A percentile compares a stretch with the other conserved stretches of the same genome.
Conservation (phyloP, 495 filamentous ascomycete genomes). For the Neurospora discreta region DNA sequence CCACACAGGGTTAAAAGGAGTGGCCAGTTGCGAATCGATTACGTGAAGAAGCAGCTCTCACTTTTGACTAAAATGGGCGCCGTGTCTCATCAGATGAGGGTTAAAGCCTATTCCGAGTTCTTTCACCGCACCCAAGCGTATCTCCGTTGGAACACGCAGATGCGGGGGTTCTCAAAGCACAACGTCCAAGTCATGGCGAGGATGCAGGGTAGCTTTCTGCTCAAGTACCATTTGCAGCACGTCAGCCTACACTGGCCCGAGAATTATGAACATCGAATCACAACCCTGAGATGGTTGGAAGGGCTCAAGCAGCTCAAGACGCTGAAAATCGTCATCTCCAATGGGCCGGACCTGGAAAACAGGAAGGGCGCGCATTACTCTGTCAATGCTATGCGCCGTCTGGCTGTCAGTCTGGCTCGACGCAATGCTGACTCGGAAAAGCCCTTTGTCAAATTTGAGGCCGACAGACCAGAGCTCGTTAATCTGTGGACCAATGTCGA, state of each 20-base stretch:
- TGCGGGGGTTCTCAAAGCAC: neutral
- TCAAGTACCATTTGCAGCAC: neutral
- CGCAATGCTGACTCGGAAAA: neutral
- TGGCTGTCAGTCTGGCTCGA: neutral
- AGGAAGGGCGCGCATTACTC: neutral
- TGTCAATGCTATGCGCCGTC: neutral
- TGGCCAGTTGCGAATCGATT: neutral
- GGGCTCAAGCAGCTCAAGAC: neutral
- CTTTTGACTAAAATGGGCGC: neutral
- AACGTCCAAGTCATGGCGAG: neutral
- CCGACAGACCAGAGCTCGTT: neutral
- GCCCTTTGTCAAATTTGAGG: neutral
- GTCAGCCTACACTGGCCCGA: neutral
- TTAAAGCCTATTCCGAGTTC: neutral
- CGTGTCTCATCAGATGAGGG: neutral
- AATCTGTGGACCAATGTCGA: neutral
- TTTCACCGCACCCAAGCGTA: neutral
- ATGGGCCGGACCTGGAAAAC: neutral
- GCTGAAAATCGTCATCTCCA: neutral
- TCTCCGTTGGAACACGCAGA: neutral
- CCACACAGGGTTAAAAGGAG: neutral
- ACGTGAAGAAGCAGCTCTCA: neutral
- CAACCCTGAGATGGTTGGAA: neutral
- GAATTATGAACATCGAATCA: neutral
- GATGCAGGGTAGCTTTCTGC: neutral